A percentile compares a stretch with the other conserved stretches of the same genome.
Conservation (phyloP, 1,284 basidiomycete genomes). For the Austropuccinia psidii region DNA sequence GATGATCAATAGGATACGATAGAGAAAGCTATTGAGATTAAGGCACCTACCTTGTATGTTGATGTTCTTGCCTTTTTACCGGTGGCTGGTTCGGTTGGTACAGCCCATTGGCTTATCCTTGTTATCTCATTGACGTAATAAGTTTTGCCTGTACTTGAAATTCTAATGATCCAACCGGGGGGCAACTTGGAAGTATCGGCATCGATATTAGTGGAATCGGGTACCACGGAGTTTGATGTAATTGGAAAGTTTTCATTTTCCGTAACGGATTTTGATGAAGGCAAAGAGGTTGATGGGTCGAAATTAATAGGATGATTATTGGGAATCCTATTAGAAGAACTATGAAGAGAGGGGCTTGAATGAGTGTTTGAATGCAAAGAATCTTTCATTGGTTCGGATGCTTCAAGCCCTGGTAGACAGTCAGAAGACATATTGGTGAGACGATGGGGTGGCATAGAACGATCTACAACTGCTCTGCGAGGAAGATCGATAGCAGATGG, state of each 20-base stretch:
- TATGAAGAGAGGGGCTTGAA: neutral
- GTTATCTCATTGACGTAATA: conserved; percentile 36
- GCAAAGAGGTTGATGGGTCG: neutral
- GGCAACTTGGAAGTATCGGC: conserved; percentile 4
- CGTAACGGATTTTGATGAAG: conserved; percentile 7
- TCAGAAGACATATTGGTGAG: too few relatives aligned
- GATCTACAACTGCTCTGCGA: too few relatives aligned
- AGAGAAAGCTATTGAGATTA: neutral
- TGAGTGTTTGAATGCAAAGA: neutral
- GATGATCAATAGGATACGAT: neutral
- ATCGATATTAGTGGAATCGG: conserved; percentile 4
- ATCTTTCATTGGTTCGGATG: too few relatives aligned
- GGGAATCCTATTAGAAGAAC: neutral
- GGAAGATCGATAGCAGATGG: too few relatives aligned
- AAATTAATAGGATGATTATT: neutral
- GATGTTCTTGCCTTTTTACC: neutral
- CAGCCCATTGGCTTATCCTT: conserved; percentile 34
- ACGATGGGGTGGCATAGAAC: too few relatives aligned
- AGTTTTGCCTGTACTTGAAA: conserved; percentile 30
- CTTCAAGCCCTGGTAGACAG: too few relatives aligned
- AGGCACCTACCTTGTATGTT: conserved; percentile 8
- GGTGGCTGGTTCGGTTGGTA: conserved; percentile 28
- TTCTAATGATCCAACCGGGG: conserved; percentile 27
- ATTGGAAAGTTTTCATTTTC: conserved; percentile 18
- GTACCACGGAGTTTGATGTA: neutral